A percentile compares a stretch with the other conserved stretches of the same genome.
Evolutionary conservation across 2,329 filamentous ascomycete species (phyloP).

Genomic region (Pseudogymnoascus sp.): DNA sequence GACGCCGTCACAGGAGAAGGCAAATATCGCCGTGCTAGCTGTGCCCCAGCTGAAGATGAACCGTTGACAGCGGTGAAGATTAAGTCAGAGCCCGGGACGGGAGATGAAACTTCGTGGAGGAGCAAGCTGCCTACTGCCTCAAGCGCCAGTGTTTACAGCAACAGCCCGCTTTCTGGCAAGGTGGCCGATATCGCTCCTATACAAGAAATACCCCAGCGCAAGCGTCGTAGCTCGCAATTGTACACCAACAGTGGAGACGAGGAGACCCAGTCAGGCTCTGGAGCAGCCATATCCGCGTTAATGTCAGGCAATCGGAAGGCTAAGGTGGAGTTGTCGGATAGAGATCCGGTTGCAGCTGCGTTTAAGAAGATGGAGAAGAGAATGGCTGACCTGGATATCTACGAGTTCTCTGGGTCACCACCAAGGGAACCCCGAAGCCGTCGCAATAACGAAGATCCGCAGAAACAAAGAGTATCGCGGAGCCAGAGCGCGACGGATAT

Average conservation of each 20-base stretch:
- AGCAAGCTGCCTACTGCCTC: constrained; percentile 21
- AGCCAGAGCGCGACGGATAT: constrained; percentile 8
- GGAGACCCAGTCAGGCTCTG: constrained; percentile 15
- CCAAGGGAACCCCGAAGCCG: constrained; percentile 8
- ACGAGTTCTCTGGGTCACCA: constrained; percentile 25
- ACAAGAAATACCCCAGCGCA: constrained; percentile 25
- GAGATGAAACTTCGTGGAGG: constrained; percentile 26
- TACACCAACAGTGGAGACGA: constrained; percentile 15
- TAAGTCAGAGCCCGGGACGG: constrained; percentile 24
- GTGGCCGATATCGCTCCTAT: constrained; percentile 20
- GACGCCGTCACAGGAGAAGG: constrained; percentile 66
- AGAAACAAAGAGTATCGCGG: background rate
- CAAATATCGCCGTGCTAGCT: constrained; percentile 33
- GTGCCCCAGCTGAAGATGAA: constrained; percentile 22
- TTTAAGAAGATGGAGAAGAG: constrained; percentile 15
- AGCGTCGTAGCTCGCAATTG: constrained; percentile 27
- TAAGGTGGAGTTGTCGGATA: constrained; percentile 21
- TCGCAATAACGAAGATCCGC: background rate
- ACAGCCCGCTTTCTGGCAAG: constrained; percentile 28
- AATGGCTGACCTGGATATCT: constrained; percentile 24
- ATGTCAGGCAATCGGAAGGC: constrained; percentile 25
- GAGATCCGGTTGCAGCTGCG: constrained; percentile 14
- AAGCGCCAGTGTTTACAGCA: constrained; percentile 20
- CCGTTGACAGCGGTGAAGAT: constrained; percentile 16
- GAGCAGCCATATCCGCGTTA: constrained; percentile 25